These are phyloP conservation scores for Moniliella sp. DNA, from an alignment of 1,284 basidiomycete genomes.

Conservation along the genomic window DNA sequence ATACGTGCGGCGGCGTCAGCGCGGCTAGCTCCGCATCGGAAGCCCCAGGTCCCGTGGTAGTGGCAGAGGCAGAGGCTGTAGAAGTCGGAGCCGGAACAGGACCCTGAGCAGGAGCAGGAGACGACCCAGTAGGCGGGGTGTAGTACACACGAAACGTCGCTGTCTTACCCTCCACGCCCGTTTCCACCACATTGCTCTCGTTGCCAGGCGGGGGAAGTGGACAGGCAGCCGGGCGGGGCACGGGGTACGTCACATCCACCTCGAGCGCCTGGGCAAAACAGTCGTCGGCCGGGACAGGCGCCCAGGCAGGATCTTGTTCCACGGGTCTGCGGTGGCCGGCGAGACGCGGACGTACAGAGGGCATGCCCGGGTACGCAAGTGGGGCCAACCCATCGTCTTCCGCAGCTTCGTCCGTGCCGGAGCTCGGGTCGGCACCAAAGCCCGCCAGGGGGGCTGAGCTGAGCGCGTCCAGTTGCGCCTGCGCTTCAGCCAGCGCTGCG, in stretches of 20 bases:
- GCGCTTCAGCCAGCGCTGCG: too few relatives aligned
- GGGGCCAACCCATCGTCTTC: too few relatives aligned
- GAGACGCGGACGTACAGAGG: too few relatives aligned
- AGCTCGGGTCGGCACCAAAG: too few relatives aligned
- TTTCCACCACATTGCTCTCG: too few relatives aligned
- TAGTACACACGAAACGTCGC: conserved; percentile 35
- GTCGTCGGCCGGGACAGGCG: conserved; percentile 15
- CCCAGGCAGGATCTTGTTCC: too few relatives aligned
- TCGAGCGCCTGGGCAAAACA: conserved; percentile 26
- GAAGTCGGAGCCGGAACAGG: neutral
- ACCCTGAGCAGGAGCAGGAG: neutral
- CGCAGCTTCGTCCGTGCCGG: too few relatives aligned
- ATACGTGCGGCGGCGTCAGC: conserved; percentile 3
- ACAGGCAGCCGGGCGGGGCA: neutral
- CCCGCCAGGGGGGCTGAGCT: too few relatives aligned
- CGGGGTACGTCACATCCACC: conserved; percentile 11
- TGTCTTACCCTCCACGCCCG: neutral
- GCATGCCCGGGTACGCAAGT: too few relatives aligned
- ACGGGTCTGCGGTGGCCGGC: too few relatives aligned
- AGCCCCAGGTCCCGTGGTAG: conserved; percentile 1
- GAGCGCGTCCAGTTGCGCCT: too few relatives aligned
- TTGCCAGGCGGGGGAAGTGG: too few relatives aligned
- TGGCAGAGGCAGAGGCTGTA: conserved; percentile 1
- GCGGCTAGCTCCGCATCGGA: conserved; percentile 3
- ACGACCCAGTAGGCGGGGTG: conserved; percentile 8